A percentile compares a stretch with the other conserved stretches of the same genome.
phyloP scores from a whole-genome alignment of 2,329 filamentous ascomycete genomes.

The Erysiphe pisi region DNA sequence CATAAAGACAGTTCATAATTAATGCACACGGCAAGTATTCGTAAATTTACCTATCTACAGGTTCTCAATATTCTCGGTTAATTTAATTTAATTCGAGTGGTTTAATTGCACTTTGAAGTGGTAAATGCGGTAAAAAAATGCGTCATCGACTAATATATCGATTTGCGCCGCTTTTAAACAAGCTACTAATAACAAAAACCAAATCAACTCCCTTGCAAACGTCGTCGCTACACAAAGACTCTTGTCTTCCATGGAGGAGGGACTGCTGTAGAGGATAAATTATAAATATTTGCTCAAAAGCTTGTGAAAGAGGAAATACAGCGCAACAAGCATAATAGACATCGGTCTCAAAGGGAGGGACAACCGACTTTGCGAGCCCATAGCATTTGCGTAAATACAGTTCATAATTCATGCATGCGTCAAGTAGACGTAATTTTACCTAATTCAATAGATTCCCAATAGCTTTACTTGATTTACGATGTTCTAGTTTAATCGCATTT shows the following conservation, averaged over 20 bases:
- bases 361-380: background rate
- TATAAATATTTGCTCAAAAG: background rate
- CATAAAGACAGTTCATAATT: too few relatives aligned
- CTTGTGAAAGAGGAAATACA: background rate
- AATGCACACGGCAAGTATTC: too few relatives aligned
- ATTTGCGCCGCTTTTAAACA: too few relatives aligned
- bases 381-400: background rate
- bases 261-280: background rate
- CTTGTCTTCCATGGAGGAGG: background rate
- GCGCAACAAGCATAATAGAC: background rate
- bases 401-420: background rate
- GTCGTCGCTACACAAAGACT: background rate
- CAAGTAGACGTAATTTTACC: background rate
- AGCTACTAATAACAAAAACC: background rate
- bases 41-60: too few relatives aligned
- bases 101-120: too few relatives aligned
- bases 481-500: background rate
- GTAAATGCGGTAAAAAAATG: too few relatives aligned
- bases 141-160: too few relatives aligned
- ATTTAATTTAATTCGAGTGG: too few relatives aligned
- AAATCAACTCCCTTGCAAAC: background rate
- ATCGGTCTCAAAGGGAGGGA: background rate
- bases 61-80: too few relatives aligned
- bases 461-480: background rate
- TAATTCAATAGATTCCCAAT: background rate